These are phyloP conservation scores for Carex cristatella DNA, from an alignment of 176 grass and related monocot genomes.

Conservation along the genomic window DNA sequence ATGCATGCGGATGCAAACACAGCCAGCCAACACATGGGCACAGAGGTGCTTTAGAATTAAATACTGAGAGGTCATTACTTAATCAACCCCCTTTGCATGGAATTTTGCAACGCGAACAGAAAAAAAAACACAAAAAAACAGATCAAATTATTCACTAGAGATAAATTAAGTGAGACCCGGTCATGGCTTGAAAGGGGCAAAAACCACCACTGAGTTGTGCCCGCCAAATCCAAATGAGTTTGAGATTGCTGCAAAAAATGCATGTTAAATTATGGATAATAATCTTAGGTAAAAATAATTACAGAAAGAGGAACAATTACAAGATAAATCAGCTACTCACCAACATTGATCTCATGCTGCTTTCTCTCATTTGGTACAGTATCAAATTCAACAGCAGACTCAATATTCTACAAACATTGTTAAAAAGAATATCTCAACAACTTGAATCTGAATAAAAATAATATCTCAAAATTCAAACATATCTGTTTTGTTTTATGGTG, in stretches of 20 bases:
- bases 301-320: neutral
- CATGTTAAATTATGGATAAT: neutral
- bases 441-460: neutral
- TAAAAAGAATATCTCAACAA: conserved; percentile 7
- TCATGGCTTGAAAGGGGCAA: conserved; percentile 93
- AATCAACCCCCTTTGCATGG: neutral
- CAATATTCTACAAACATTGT: conserved; percentile 47
- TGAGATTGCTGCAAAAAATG: conserved; percentile 60
- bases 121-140: neutral
- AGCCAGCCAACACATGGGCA: neutral
- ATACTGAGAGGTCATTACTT: neutral
- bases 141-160: conserved; percentile 1
- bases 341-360: conserved; percentile 94
- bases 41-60: neutral
- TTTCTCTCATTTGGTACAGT: conserved; percentile 86
- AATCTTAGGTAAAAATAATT: neutral
- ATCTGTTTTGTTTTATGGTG: neutral
- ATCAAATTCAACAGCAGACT: conserved; percentile 81
- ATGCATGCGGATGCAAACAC: neutral
- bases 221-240: conserved; percentile 98
- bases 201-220: conserved; percentile 93
- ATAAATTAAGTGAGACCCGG: conserved; percentile 10
- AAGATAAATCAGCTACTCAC: conserved; percentile 38
- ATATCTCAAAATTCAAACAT: neutral
- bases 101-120: neutral